These are phyloP conservation scores for Citropsis articulata DNA, from an alignment of 345 rosid species.

Conservation along the genomic window DNA sequence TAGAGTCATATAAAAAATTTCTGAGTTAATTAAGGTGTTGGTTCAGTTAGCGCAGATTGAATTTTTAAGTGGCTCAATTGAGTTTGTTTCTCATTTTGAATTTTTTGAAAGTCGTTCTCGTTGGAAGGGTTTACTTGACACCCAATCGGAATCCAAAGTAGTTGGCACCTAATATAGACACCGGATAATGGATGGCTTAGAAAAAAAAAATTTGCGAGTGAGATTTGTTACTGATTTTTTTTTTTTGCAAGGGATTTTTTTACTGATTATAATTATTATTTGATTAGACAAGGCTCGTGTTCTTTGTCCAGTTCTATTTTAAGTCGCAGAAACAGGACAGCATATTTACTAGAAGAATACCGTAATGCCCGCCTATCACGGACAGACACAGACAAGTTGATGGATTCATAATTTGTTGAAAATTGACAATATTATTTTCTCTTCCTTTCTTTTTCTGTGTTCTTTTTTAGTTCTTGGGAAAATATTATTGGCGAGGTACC, in stretches of 20 bases:
- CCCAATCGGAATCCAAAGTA: too few species aligned
- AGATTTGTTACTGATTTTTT: not conserved
- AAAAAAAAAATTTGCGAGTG: not conserved
- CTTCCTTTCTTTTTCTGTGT: not conserved
- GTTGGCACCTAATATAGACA: too few species aligned
- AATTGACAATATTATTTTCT: not conserved
- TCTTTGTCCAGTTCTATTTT: not conserved
- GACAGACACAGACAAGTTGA: not conserved
- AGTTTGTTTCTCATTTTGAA: too few species aligned
- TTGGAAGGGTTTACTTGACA: too few species aligned
- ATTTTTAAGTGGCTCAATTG: too few species aligned
- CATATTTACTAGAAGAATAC: not conserved
- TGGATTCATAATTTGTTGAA: not conserved
- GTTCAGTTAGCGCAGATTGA: too few species aligned
- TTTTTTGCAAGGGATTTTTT: too few species aligned
- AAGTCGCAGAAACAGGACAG: not conserved
- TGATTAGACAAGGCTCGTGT: not conserved
- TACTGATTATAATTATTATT: not conserved
- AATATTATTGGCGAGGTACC: not conserved
- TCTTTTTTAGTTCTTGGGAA: not conserved
- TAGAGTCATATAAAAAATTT: too few species aligned
- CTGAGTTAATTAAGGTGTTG: too few species aligned
- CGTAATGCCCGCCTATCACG: not conserved
- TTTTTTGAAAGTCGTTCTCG: too few species aligned
- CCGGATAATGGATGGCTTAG: too few species aligned